phyloP scores from a whole-genome alignment of 352 stramenopile genomes.

The Globisporangium paddicum region DNA sequence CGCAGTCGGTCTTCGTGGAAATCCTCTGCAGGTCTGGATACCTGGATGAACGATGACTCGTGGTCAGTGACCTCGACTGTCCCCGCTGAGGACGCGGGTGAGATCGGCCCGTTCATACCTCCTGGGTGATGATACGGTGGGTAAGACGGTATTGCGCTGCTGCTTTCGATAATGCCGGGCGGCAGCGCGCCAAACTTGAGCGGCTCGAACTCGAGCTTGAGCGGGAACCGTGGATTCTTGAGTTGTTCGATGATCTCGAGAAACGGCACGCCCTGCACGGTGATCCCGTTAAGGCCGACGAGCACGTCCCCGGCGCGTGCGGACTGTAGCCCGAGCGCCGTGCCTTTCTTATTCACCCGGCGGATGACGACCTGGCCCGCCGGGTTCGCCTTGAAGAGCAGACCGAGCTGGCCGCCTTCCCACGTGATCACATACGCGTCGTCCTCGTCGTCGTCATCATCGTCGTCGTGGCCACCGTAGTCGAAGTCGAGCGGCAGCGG shows the following conservation, averaged over 20 bases:
- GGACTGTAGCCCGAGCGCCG: conserved; percentile 49
- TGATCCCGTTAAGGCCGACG: conserved; percentile 55
- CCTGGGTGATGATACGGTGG: neutral
- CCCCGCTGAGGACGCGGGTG: conserved; percentile 27
- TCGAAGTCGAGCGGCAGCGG: neutral
- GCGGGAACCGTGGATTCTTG: conserved; percentile 51
- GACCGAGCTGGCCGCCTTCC: conserved; percentile 54
- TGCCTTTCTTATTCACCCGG: conserved; percentile 69
- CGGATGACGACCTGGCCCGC: conserved; percentile 58
- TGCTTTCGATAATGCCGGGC: neutral
- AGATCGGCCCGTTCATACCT: neutral
- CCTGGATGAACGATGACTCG: conserved; percentile 13
- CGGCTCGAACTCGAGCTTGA: conserved; percentile 67
- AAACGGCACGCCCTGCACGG: conserved; percentile 46
- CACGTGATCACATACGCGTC: conserved; percentile 70
- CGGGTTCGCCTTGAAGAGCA: conserved; percentile 66
- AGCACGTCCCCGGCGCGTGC: conserved; percentile 75
- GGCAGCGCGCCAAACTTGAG: conserved; percentile 32
- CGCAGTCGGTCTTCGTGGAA: neutral
- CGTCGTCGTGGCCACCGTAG: conserved; percentile 14
- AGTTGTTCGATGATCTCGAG: conserved; percentile 63
- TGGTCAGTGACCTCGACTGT: conserved; percentile 19
- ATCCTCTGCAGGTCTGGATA: neutral
- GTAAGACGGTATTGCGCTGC: conserved; percentile 2
- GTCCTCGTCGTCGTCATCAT: conserved; percentile 57